Conservation (phyloP, 2,329 filamentous ascomycete genomes). For the Oidium heveae region DNA sequence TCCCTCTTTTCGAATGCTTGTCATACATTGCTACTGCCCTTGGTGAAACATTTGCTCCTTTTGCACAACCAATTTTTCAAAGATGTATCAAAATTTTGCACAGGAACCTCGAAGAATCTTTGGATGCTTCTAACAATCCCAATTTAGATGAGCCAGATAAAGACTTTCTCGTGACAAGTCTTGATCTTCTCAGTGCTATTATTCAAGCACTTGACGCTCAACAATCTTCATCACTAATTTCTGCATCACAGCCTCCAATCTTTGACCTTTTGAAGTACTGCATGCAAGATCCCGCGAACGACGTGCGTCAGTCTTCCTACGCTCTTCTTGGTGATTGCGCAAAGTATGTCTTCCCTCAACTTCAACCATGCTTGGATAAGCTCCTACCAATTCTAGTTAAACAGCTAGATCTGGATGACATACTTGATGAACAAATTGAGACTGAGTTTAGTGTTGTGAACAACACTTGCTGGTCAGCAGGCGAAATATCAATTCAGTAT, state of each 20-base stretch:
- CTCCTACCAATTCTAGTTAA: conserved; percentile 63
- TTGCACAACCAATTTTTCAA: conserved; percentile 62
- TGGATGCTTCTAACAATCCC: conserved; percentile 42
- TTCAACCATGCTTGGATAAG: conserved; percentile 46
- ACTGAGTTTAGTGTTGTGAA: conserved; percentile 81
- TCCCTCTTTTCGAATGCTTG: conserved; percentile 84
- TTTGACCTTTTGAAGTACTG: conserved; percentile 80
- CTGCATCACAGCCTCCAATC: conserved; percentile 52
- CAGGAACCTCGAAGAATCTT: conserved; percentile 60
- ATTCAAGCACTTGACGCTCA: conserved; percentile 62
- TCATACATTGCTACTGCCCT: conserved; percentile 83
- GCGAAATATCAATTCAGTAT: conserved; percentile 70
- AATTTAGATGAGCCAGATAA: conserved; percentile 62
- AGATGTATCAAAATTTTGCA: conserved; percentile 83
- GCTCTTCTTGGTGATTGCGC: conserved; percentile 85
- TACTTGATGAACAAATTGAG: conserved; percentile 58
- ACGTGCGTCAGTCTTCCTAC: conserved; percentile 89
- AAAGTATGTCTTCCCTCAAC: conserved; percentile 66
- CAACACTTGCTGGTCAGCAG: conserved; percentile 92
- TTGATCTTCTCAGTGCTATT: conserved; percentile 80
- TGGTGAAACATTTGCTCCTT: conserved; percentile 57
- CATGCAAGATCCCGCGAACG: conserved; percentile 74
- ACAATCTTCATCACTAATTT: conserved; percentile 54
- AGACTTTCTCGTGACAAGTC: conserved; percentile 85
- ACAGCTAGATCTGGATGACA: conserved; percentile 60